These are phyloP conservation scores for Miscanthus sacchariflorus DNA, from an alignment of 202 grass and related monocot genomes.

Conservation along the genomic window DNA sequence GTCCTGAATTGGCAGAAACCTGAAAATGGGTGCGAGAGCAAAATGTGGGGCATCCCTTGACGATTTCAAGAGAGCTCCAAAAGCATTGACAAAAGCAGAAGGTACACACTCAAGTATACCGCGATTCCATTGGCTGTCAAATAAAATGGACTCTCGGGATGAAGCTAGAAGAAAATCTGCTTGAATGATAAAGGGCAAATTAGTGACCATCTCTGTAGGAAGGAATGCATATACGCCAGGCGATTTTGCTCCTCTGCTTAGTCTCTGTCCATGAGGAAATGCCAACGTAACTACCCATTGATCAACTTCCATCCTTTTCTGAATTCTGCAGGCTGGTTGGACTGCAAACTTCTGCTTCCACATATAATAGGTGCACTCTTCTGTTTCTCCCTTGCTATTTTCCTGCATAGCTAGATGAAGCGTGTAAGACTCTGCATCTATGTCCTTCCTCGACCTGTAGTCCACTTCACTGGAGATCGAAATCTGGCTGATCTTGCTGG, in stretches of 20 bases:
- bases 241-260: conserved; percentile 14
- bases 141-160: conserved; percentile 62
- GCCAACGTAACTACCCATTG: conserved; percentile 46
- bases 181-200: conserved; percentile 65
- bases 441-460: conserved; percentile 34
- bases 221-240: conserved; percentile 58
- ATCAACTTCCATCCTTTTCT: conserved; percentile 46
- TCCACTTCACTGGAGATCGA: conserved; percentile 51
- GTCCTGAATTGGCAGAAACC: conserved; percentile 53
- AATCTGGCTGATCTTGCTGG: conserved; percentile 36
- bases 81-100: conserved; percentile 63
- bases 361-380: conserved; percentile 57
- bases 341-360: conserved; percentile 61
- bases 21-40: conserved; percentile 48
- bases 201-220: conserved; percentile 62
- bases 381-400: conserved; percentile 7
- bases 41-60: conserved; percentile 28
- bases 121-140: conserved; percentile 71
- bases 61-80: conserved; percentile 55
- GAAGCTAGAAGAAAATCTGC: conserved; percentile 64
- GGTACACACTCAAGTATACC: conserved; percentile 72
- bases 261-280: conserved; percentile 52
- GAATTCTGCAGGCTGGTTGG: conserved; percentile 26
- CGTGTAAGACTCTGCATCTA: conserved; percentile 43
- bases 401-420: conserved; percentile 43